A percentile compares a stretch with the other conserved stretches of the same genome.
Evolutionary conservation across 2,329 filamentous ascomycete species (phyloP).

Genomic region (Aphanoascus verrucosus): DNA sequence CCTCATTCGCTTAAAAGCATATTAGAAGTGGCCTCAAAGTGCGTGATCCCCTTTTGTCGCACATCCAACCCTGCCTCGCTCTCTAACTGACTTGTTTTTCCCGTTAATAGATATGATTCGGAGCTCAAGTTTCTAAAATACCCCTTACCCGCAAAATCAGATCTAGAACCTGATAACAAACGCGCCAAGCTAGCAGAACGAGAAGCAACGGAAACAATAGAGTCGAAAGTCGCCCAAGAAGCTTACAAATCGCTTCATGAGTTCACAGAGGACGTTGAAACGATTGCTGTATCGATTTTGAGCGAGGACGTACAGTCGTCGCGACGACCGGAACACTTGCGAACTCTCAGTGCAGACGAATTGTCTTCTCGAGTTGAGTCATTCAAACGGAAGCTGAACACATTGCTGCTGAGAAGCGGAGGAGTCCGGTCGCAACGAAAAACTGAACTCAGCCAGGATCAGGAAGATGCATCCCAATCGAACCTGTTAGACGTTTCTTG

Average conservation of each 20-base stretch:
- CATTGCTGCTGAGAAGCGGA: constrained; percentile 52
- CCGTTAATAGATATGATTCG: constrained; percentile 30
- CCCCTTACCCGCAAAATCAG: constrained; percentile 27
- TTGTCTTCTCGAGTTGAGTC: constrained; percentile 38
- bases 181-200: constrained; percentile 32
- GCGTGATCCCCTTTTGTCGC: constrained; percentile 9
- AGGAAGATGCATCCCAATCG: constrained; percentile 19
- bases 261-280: constrained; percentile 35
- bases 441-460: constrained; percentile 28
- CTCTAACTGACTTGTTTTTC: constrained; percentile 18
- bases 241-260: constrained; percentile 34
- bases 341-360: constrained; percentile 19
- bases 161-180: constrained; percentile 34
- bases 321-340: not conserved
- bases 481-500: constrained; percentile 17
- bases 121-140: constrained; percentile 35
- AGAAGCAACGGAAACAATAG: constrained; percentile 24
- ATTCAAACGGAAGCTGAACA: constrained; percentile 54
- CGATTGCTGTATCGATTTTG: constrained; percentile 26
- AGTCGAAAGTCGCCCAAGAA: constrained; percentile 29
- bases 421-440: constrained; percentile 35
- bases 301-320: not conserved
- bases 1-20: constrained; percentile 30
- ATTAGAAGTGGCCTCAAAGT: constrained; percentile 27
- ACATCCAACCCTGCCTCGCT: not conserved